These are phyloP conservation scores for Hyphopichia burtonii DNA, from an alignment of 1,139 yeast species.

Conservation along the genomic window DNA sequence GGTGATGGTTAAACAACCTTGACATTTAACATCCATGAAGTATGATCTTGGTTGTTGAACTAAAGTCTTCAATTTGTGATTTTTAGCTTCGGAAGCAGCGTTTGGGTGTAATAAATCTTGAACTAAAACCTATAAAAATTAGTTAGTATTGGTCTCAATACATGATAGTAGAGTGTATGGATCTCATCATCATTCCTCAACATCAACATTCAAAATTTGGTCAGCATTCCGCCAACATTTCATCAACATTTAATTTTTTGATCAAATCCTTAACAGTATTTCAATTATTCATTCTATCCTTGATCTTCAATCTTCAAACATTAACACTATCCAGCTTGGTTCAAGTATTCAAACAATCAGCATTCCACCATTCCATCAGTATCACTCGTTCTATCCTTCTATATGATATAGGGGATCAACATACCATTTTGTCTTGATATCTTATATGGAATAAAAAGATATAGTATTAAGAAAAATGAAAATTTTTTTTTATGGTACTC, in stretches of 20 bases:
- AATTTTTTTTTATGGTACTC: slow-evolving; percentile 1
- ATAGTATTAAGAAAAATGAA: slow-evolving; percentile 1
- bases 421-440: slow-evolving; percentile 8
- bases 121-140: slow-evolving; percentile 71
- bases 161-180: no score
- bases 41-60: slow-evolving; percentile 98
- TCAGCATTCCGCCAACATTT: no score
- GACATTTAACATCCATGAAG: slow-evolving; percentile 99
- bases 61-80: slow-evolving; percentile 96
- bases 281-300: no score
- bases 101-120: slow-evolving; percentile 97
- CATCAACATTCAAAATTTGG: no score
- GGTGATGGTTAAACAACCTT: slow-evolving; percentile 98
- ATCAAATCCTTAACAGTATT: no score
- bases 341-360: no score
- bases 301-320: no score
- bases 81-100: slow-evolving; percentile 92
- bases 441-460: slow-evolving; percentile 1
- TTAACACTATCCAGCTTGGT: no score
- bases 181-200: no score
- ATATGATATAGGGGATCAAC: slow-evolving; percentile 1
- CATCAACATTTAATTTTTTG: no score
- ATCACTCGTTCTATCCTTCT: background rate
- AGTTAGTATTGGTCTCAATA: slow-evolving; percentile 7
- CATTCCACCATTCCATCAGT: background rate